Base-by-base conservation (phyloP, 225 moss, liverwort and hornwort species). In the Neckera pumila region DNA sequence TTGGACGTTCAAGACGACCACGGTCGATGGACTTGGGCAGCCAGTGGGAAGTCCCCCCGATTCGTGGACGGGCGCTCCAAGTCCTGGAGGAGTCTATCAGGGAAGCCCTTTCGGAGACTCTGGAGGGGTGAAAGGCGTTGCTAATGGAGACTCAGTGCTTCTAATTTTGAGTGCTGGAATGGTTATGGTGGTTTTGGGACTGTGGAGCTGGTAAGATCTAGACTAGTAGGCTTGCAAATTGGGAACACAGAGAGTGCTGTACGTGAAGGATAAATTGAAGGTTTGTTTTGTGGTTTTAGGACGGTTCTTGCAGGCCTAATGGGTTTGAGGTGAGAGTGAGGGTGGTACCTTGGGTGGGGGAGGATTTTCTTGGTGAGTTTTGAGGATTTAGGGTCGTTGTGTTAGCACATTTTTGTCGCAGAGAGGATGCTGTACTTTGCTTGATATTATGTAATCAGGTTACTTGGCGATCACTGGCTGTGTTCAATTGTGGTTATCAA, bases 1-100 rank as follows among this genome's bases (percentile, higher is more conserved):
- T 0, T 93, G 93, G 93, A 92, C 89, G 60, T 93, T 93, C 43
- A 87, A 93, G 76, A 92, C 93, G 3, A 90, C 89, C 4, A 88
- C 91, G 2, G 86, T 93, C 11, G 59, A 93, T 33, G 80, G 62
- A 2, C 45, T 30, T 6, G 93, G 93, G 43, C 77, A 71, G 77
- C 80, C 90, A 5, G 84, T 93, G 11, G 89, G 83, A 5, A 84
- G 83, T 70, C 78, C 91, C 6, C 90, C 93, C 3, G 91, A 90
- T 11, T 38, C 86, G 3, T 63, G 25, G 16, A 57, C 54, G 3
- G n/a, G 34, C 18, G 67, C 88, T 22, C 91, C 93, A 4, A 71
- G 51, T 56, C 93, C 93, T 11, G 86, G 31, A 10, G 80, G 36
- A 13, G 63, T 57, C 10, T 61, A 88, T 6, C 78, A 54, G 12